These are phyloP conservation scores for Emergomyces orientalis DNA, from an alignment of 2,329 filamentous ascomycete genomes.

Conservation along the genomic window DNA sequence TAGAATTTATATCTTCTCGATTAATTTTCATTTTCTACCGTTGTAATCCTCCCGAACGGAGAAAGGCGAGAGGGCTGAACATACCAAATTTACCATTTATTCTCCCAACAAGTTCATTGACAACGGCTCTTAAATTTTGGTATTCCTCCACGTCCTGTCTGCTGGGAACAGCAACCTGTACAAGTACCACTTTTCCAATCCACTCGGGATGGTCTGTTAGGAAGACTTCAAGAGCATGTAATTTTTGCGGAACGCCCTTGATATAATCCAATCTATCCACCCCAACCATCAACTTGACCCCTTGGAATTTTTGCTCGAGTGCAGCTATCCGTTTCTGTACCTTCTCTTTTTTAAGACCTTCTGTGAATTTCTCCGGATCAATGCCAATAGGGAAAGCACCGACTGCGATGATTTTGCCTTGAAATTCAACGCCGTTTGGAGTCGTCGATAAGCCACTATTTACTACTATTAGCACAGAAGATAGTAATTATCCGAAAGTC, in stretches of 20 bases:
- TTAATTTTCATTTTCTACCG: neutral
- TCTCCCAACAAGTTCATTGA: slow-evolving; percentile 91
- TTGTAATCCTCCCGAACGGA: neutral
- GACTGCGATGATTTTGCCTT: slow-evolving; percentile 79
- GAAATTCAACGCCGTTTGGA: slow-evolving; percentile 85
- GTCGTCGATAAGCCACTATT: slow-evolving; percentile 54
- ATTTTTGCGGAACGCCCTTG: slow-evolving; percentile 95
- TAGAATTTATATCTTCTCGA: slow-evolving; percentile 1
- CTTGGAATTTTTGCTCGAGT: slow-evolving; percentile 83
- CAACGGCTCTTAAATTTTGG: slow-evolving; percentile 86
- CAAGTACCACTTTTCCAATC: slow-evolving; percentile 93
- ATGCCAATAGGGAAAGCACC: slow-evolving; percentile 97
- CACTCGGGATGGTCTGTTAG: slow-evolving; percentile 94
- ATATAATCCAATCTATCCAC: slow-evolving; percentile 97
- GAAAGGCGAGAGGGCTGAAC: slow-evolving; percentile 13
- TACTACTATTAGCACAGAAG: neutral
- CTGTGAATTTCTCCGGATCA: slow-evolving; percentile 90
- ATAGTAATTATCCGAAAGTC: slow-evolving; percentile 12
- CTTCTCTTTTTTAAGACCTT: slow-evolving; percentile 73
- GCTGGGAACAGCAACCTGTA: slow-evolving; percentile 91
- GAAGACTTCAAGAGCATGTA: slow-evolving; percentile 94
- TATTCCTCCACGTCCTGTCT: slow-evolving; percentile 96
- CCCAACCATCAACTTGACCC: slow-evolving; percentile 91
- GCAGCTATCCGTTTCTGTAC: slow-evolving; percentile 81
- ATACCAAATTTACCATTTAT: slow-evolving; percentile 89